phyloP scores from a whole-genome alignment of 169 alveolate genomes.

The Cryptosporidium canis region DNA sequence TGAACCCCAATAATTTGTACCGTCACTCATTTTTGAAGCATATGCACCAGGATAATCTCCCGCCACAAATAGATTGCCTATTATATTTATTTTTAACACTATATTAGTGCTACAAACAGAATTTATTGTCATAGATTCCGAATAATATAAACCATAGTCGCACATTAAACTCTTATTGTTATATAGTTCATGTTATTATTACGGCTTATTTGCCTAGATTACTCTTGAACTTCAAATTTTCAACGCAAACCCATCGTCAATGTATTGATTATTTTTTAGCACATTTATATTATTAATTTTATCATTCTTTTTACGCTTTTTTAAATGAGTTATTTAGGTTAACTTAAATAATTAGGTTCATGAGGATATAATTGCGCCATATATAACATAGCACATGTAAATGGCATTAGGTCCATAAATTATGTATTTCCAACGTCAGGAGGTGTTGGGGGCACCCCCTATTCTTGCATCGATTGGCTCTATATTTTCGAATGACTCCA shows the following conservation, averaged over 20 bases:
- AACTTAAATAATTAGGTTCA: neutral
- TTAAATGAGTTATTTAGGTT: too few species aligned
- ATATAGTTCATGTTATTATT: too few species aligned
- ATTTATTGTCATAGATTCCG: too few species aligned
- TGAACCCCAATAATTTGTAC: neutral
- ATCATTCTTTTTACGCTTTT: neutral
- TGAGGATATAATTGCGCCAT: constrained; percentile 44
- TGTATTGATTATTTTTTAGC: too few species aligned
- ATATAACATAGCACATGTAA: constrained; percentile 12
- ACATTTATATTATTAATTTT: too few species aligned
- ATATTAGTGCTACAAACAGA: too few species aligned
- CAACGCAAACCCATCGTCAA: too few species aligned
- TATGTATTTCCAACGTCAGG: constrained; percentile 50
- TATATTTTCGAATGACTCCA: constrained; percentile 5
- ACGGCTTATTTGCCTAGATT: too few species aligned
- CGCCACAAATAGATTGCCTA: neutral
- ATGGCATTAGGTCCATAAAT: neutral
- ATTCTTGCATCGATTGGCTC: constrained; percentile 50
- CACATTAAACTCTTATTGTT: too few species aligned
- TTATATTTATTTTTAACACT: neutral
- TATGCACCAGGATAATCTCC: constrained; percentile 17
- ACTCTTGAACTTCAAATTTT: too few species aligned
- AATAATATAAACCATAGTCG: too few species aligned
- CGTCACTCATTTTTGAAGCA: constrained; percentile 22
- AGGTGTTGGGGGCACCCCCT: constrained; percentile 43